Percentiles rank a stretch among this genome's conserved stretches.
phyloP scores from a whole-genome alignment of 73 alveolate species.

The Tetrahymena elliotti region DNA sequence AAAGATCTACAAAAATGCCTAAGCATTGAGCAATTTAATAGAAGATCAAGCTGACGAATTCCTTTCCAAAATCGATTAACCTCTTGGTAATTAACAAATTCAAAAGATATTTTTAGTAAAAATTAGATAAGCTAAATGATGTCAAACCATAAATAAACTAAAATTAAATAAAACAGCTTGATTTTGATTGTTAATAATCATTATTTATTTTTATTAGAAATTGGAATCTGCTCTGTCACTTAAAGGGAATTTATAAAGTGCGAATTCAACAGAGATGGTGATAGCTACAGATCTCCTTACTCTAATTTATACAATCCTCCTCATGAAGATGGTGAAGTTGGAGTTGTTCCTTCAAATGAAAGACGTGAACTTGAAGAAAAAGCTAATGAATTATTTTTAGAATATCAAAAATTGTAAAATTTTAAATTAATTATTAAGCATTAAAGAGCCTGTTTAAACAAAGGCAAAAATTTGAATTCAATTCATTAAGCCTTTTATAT shows the following conservation, averaged over 20 bases:
- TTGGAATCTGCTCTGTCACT: not conserved
- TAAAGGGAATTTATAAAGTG: constrained; percentile 31
- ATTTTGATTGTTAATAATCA: no score
- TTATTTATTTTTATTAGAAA: no score
- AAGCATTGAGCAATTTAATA: constrained; percentile 17
- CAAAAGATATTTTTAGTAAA: not conserved
- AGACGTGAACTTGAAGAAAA: constrained; percentile 27
- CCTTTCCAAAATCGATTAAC: constrained; percentile 24
- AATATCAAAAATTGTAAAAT: constrained; percentile 29
- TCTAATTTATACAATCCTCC: constrained; percentile 48
- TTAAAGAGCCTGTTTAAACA: not conserved
- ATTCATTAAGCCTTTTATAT: not conserved
- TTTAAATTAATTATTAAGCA: not conserved
- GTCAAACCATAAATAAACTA: no score
- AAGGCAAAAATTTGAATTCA: not conserved
- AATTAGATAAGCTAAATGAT: constrained; percentile 5
- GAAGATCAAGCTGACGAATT: constrained; percentile 39
- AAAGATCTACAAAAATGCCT: constrained; percentile 19
- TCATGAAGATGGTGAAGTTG: constrained; percentile 46
- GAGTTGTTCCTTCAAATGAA: constrained; percentile 14
- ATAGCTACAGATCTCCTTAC: constrained; percentile 51
- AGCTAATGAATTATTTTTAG: constrained; percentile 38
- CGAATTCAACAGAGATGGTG: constrained; percentile 63
- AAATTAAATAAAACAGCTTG: no score
- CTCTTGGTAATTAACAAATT: constrained; percentile 12